These are phyloP conservation scores for Tothia fuscella DNA, from an alignment of 2,329 filamentous ascomycete genomes.

Conservation along the genomic window DNA sequence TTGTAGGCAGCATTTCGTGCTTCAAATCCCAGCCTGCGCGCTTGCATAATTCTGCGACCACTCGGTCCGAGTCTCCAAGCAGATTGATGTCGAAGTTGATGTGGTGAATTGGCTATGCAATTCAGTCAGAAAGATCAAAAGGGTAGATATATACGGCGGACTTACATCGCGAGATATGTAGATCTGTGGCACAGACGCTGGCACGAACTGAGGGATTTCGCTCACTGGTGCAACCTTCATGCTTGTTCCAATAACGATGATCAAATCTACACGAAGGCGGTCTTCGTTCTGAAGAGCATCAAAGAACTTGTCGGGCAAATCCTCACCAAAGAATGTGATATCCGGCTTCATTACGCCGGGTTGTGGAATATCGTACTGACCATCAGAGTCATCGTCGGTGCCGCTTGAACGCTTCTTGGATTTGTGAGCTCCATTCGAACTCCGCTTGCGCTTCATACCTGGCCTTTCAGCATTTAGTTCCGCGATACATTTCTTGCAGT, in stretches of 20 bases:
- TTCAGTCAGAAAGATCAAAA: slow-evolving; percentile 12
- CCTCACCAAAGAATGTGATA: slow-evolving; percentile 95
- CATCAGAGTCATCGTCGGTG: slow-evolving; percentile 45
- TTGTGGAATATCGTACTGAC: slow-evolving; percentile 52
- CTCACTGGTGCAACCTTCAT: slow-evolving; percentile 93
- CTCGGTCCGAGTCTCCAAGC: slow-evolving; percentile 85
- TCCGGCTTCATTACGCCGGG: slow-evolving; percentile 88
- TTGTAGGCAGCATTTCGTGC: slow-evolving; percentile 71
- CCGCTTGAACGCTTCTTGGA: slow-evolving; percentile 35
- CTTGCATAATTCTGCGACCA: slow-evolving; percentile 75
- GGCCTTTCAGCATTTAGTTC: slow-evolving; percentile 36
- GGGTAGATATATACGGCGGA: slow-evolving; percentile 9
- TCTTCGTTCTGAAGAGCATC: slow-evolving; percentile 71
- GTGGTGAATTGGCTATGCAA: slow-evolving; percentile 56
- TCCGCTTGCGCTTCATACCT: slow-evolving; percentile 41
- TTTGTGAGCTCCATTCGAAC: slow-evolving; percentile 32
- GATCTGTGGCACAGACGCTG: slow-evolving; percentile 72
- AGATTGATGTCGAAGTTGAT: slow-evolving; percentile 95
- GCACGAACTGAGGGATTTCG: slow-evolving; percentile 74
- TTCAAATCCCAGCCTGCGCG: slow-evolving; percentile 67
- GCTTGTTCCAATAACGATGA: slow-evolving; percentile 91
- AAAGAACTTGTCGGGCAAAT: slow-evolving; percentile 73
- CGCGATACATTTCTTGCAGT: slow-evolving; percentile 59
- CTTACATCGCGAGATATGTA: slow-evolving; percentile 69
- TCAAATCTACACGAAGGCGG: slow-evolving; percentile 67